Base-by-base conservation (phyloP, 2,329 filamentous ascomycete genomes). In the Aureobasidium mangrovei region DNA sequence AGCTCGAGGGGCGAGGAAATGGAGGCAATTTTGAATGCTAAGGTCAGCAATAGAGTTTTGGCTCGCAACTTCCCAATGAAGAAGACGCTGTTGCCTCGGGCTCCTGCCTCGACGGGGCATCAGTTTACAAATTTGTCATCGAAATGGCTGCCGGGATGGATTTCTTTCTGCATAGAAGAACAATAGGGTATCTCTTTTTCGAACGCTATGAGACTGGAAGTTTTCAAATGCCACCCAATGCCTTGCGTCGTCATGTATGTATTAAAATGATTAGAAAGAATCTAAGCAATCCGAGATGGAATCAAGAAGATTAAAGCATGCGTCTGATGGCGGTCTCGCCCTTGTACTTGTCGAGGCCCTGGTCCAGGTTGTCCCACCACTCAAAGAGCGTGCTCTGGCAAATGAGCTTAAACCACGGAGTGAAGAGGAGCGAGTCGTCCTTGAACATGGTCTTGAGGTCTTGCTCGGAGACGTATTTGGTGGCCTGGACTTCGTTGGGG, bases 351-450 rank as follows among this genome's bases (percentile, higher is more conserved):
- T 94, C 86, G 62, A 97, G 76, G 7, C 86, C 87, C 27, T 80
- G 75, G 62, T 93, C 85, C 55, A 97, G 80, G 72, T 87, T 83
- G 66, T 84, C 77, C 93, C 93, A 98, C 93, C 93, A 98, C 71
- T 96, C 86, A 65, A 95, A 98, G 40, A 98, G 81, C 88, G 97
- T 91, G 46, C 88, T 90, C 70, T 97, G 80, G 79, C 93, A 98
- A 67, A 98, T 97, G 62, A 98, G 84, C 78, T 95, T 95, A 78
- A 98, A 98, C 93, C 93, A 98, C 1, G 93, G 93, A 0, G 93
- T 98, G 71, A 97, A 97, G 64, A 85, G 86, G 63, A 95, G 77
- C 52, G 73, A 77, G 3, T 86, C 82, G 66, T 96, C 85, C 64
- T 84, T 75, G 70, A 98, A 96, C 78, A 91, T 88, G 62, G 79